Evolutionary conservation across 2,329 filamentous ascomycete genomes (phyloP), one percentile per base, ranked within the genome.

Genomic region (Paraphaeosphaeria sporulosa): DNA sequence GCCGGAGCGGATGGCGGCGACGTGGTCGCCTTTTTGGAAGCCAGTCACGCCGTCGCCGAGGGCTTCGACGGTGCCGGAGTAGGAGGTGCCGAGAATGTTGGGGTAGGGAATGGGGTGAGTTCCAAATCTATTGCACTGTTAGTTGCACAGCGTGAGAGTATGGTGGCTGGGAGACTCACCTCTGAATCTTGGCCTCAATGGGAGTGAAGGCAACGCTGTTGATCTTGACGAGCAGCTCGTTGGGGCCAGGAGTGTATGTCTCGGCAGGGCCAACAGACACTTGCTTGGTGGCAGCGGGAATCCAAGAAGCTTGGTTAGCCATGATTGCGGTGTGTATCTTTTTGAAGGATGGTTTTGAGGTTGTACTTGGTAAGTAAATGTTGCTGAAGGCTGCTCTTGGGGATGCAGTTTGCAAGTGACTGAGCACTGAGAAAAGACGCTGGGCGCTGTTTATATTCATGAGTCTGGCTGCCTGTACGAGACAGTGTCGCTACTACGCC

Each of bases 11-110:
- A 54, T 50, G 25, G 34, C 30, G 3, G 60, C 67, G 2, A 79
- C 68, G 34, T 73, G 70, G 59, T 78, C 74, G 4, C 76, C 76
- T 4, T 57, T 38, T 38, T 71, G 38, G 53, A 78, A 74, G 21
- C 64, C 60, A 2, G 60, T 64, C 34, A 76, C 69, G 4, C 62
- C 52, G 5, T 65, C 65, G 5, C 74, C 76, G 13, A 77, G 62
- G 7, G 69, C 65, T 3, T 71, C 68, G 9, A 79, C 69, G 0
- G 64, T 74, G 66, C 53, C 73, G 8, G 64, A 71, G 21, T 69
- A 68, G 4, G 63, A 59, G 15, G 52, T 50, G 9, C 73, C 73
- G 5, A 76, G 53, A 27, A 75, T 69, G 25, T 63, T 60, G 2
- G 71, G 71, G 52, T 74, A 75, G 30, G 63, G 47, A 19, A 70